These are phyloP conservation scores for Saraca asoca DNA, from an alignment of 331 rosid genomes.

Conservation along the genomic window DNA sequence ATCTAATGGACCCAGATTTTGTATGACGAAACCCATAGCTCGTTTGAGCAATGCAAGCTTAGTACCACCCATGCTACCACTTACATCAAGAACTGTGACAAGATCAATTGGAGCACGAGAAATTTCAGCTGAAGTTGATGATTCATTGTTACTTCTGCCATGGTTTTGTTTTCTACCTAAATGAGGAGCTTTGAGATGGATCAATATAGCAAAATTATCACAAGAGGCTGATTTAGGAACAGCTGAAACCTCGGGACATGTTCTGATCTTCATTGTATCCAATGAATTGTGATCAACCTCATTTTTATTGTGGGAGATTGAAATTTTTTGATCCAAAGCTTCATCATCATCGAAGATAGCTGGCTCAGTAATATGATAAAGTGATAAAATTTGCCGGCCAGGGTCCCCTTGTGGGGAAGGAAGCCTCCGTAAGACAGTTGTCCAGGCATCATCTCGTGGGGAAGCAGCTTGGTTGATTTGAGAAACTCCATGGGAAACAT, in stretches of 20 bases:
- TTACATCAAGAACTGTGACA: conserved; percentile 91
- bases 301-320: conserved; percentile 33
- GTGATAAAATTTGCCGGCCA: conserved; percentile 42
- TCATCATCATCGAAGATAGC: conserved; percentile 79
- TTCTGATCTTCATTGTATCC: conserved; percentile 50
- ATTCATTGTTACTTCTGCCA: conserved; percentile 28
- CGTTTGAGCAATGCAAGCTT: conserved; percentile 86
- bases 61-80: conserved; percentile 99
- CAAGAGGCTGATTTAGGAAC: conserved; percentile 44
- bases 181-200: conserved; percentile 65
- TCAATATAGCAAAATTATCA: conserved; percentile 49
- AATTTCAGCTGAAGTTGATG: background rate
- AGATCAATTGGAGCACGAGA: conserved; percentile 83
- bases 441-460: conserved; percentile 58
- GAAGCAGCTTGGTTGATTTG: conserved; percentile 50
- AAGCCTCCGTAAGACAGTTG: conserved; percentile 49
- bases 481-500: conserved; percentile 47
- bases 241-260: conserved; percentile 68
- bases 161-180: conserved; percentile 31
- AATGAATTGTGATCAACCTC: conserved; percentile 33
- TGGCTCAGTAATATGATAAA: conserved; percentile 56
- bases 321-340: conserved; percentile 52
- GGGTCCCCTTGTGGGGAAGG: conserved; percentile 54
- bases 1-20: conserved; percentile 79
- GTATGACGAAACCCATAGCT: conserved; percentile 94